These are phyloP conservation scores for Pittosporum tobira DNA, from an alignment of 129 eudicot genomes.

Conservation along the genomic window DNA sequence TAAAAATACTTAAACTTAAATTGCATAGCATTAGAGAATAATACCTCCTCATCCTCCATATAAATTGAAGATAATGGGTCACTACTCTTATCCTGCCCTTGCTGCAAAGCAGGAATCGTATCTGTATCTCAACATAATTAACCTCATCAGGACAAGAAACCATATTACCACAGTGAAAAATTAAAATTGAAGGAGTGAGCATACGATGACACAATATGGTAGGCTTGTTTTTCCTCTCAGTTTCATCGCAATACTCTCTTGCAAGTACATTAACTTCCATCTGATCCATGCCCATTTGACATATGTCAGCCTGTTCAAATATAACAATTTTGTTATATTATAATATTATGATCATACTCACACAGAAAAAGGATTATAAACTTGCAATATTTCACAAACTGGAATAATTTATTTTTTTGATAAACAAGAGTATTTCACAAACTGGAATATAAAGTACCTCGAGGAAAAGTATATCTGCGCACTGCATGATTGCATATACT, in stretches of 20 bases:
- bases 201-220: slow-evolving; percentile 62
- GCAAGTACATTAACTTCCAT: slow-evolving; percentile 61
- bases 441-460: slow-evolving; percentile 23
- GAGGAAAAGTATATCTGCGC: slow-evolving; percentile 52
- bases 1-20: not conserved
- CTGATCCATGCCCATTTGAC: slow-evolving; percentile 71
- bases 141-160: not conserved
- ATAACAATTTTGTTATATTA: slow-evolving; percentile 1
- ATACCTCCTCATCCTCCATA: slow-evolving; percentile 96
- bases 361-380: too few relatives aligned
- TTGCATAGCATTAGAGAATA: not conserved
- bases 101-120: slow-evolving; percentile 61
- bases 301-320: slow-evolving; percentile 58
- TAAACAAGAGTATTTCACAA: too few relatives aligned
- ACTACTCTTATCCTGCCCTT: slow-evolving; percentile 81
- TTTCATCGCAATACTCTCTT: slow-evolving; percentile 65
- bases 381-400: not conserved
- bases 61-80: slow-evolving; percentile 62
- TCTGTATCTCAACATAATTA: slow-evolving; percentile 28
- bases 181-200: not conserved
- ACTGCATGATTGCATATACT: slow-evolving; percentile 49
- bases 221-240: slow-evolving; percentile 62
- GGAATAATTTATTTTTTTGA: too few relatives aligned
- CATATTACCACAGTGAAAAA: not conserved
- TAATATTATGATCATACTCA: not conserved